Evolutionary conservation across 148 eudicot genomes (phyloP), one percentile per base, ranked within the genome.

Genomic region (Bassia scoparia): DNA sequence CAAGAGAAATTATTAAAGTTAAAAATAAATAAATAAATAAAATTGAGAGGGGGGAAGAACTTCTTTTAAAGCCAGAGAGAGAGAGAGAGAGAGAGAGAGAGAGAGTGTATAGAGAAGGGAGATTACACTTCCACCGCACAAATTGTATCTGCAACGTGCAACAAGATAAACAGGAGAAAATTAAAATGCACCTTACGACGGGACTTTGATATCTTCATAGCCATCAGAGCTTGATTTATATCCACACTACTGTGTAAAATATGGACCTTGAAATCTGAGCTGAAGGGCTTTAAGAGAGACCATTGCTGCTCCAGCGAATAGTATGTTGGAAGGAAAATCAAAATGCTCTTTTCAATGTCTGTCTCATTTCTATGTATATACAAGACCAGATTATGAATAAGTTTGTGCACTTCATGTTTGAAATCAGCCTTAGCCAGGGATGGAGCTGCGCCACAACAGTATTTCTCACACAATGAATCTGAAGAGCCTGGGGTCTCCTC

Each of bases 291-390:
- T 75, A 94, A 64, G 54, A 87, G 83, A 74, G 48, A 77, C 97
- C 97, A 94, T 58, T 91, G 97, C 80, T 88, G 87, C 90, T 89
- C 98, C 21, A 94, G 79, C 49, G 88, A 79, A 77, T 83, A 77
- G 81, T 91, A 94, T 65, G 98, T 94, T 15, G 98, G 98, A 75
- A 94, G 93, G 79, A 94, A 94, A 69, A 94, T 75, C 85, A 94
- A 84, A 68, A 91, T 91, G 82, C 98, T 84, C 78, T 94, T 94
- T 75, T 86, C 93, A 38, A 94, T 89, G 71, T 94, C 93, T 35
- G 88, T 86, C 82, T 94, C 98, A 80, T 81, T 91, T 71, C 83
- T 76, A 72, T 94, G 96, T 69, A 94, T 87, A 79, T 85, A 78
- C 70, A 91, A 10, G 74, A 94, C 84, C 80, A 94, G 81, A 67